Conservation (phyloP, 345 rosid genomes). For the Lepidium sativum region DNA sequence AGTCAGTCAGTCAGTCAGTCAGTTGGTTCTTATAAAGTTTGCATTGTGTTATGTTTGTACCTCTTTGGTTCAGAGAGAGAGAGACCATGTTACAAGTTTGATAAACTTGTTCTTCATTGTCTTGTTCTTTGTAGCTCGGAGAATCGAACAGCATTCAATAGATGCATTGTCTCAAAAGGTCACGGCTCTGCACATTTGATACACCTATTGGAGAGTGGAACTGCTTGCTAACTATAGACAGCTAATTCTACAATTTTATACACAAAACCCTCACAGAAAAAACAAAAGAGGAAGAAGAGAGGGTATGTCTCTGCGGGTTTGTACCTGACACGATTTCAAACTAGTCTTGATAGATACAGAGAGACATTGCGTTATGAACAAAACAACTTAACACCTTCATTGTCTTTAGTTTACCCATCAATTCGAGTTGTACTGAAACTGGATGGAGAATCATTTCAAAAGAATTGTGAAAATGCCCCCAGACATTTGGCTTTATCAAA, state of each 20-base stretch:
- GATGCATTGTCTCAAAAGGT: conserved; percentile 50
- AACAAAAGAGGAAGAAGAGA: not conserved
- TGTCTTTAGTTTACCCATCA: not conserved
- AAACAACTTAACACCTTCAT: conserved; percentile 9
- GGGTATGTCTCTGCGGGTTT: not conserved
- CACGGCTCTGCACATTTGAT: conserved; percentile 44
- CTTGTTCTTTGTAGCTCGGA: conserved; percentile 27
- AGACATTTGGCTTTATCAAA: not conserved
- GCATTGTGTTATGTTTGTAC: not conserved
- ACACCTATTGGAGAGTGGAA: not conserved
- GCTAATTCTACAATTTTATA: conserved; percentile 9
- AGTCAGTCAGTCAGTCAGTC: not conserved
- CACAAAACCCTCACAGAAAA: not conserved
- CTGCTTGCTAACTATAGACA: conserved; percentile 9
- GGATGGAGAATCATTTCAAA: not conserved
- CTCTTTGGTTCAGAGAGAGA: conserved; percentile 52
- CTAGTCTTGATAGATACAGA: conserved; percentile 8
- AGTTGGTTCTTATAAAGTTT: not conserved
- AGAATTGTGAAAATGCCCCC: not conserved
- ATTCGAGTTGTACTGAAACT: not conserved
- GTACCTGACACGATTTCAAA: not conserved
- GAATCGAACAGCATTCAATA: conserved; percentile 44
- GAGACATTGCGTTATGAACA: conserved; percentile 3
- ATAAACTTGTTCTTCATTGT: not conserved
- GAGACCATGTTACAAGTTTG: conserved; percentile 15